These are phyloP conservation scores for Trichoderma sp. DNA, from an alignment of 2,329 filamentous ascomycete species.

Conservation along the genomic window DNA sequence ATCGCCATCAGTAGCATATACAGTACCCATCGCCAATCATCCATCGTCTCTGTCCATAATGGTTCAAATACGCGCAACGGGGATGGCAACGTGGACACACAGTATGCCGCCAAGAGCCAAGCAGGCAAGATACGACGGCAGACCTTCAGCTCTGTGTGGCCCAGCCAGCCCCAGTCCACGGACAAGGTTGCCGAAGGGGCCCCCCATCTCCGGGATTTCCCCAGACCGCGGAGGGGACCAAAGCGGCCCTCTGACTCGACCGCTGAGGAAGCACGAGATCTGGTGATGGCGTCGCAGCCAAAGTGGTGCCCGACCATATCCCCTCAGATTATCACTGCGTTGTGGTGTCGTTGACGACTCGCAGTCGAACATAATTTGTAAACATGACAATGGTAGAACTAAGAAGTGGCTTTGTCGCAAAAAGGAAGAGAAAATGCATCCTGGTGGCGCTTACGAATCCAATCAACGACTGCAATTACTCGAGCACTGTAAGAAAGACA, in stretches of 20 bases:
- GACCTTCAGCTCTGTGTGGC: background rate
- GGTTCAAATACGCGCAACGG: conserved; percentile 20
- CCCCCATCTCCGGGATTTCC: background rate
- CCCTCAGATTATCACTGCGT: conserved; percentile 12
- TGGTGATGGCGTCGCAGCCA: conserved; percentile 10
- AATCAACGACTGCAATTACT: background rate
- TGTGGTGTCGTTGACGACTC: background rate
- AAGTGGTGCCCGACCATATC: conserved; percentile 19
- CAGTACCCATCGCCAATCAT: background rate
- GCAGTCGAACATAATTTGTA: background rate
- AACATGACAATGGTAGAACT: background rate
- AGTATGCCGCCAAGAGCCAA: conserved; percentile 7
- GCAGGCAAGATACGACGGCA: background rate
- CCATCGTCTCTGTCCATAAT: background rate
- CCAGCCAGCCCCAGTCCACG: background rate
- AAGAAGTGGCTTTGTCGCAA: background rate
- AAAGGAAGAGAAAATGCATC: no score
- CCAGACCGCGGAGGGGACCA: background rate
- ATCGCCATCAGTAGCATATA: background rate
- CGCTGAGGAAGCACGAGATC: background rate
- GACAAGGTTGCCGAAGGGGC: background rate
- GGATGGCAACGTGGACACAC: conserved; percentile 7
- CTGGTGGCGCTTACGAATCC: background rate
- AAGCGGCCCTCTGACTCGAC: background rate
- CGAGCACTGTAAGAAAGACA: background rate